Percentiles rank a stretch among this genome's conserved stretches.
phyloP scores from a whole-genome alignment of 495 filamentous ascomycete species.

The Tuber microsphaerosporum region DNA sequence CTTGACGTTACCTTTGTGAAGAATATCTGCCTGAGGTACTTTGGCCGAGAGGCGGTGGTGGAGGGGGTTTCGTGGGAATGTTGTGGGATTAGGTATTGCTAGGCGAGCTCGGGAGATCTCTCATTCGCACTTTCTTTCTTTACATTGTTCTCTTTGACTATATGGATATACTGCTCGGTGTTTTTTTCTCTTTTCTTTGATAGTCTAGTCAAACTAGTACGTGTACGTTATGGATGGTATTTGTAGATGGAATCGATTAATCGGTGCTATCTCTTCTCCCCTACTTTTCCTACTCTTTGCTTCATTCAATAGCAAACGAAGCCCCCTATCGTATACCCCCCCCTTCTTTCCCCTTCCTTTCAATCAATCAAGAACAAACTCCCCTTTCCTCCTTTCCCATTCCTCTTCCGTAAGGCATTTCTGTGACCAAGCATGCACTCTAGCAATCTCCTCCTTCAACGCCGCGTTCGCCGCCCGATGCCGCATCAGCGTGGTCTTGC shows the following conservation, averaged over 20 bases:
- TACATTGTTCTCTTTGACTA: background rate
- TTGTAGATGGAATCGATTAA: background rate
- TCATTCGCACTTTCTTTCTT: background rate
- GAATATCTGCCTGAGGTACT: constrained; percentile 33
- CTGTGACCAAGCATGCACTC: constrained; percentile 97
- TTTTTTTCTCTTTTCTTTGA: background rate
- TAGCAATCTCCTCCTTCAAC: constrained; percentile 85
- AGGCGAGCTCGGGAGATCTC: constrained; percentile 4
- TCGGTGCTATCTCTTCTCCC: background rate
- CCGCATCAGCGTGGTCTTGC: constrained; percentile 78
- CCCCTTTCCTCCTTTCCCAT: constrained; percentile 63
- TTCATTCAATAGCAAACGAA: background rate
- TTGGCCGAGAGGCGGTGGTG: constrained; percentile 32
- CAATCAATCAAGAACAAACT: background rate
- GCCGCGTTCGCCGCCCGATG: constrained; percentile 83
- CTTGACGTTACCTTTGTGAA: constrained; percentile 35
- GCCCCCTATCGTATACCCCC: background rate
- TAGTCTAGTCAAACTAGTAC: background rate
- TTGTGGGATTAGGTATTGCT: constrained; percentile 34
- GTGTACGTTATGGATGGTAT: background rate
- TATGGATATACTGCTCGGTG: constrained; percentile 2
- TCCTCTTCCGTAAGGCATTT: constrained; percentile 95
- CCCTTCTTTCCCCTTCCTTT: background rate
- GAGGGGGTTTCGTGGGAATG: constrained; percentile 42
- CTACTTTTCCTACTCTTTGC: background rate